Conservation (phyloP, 805 yeast species). For the Ogataea salicorniae region DNA sequence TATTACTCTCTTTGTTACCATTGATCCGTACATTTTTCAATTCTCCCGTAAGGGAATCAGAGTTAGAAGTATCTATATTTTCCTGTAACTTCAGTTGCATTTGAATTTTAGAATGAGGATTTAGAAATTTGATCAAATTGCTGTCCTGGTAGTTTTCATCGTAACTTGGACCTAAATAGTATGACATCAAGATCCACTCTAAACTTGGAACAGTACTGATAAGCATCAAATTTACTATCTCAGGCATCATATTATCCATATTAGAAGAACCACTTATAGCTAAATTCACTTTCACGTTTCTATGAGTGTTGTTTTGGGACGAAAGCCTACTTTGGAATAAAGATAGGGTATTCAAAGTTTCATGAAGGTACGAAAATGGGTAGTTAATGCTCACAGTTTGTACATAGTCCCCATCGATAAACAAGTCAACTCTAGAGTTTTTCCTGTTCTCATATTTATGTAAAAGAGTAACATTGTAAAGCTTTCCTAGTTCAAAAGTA, state of each 20-base stretch:
- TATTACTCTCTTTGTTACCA: neutral
- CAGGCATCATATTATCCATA: constrained; percentile 22
- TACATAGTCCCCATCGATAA: constrained; percentile 44
- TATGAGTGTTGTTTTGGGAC: neutral
- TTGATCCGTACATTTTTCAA: neutral
- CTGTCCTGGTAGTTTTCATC: constrained; percentile 38
- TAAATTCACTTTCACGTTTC: constrained; percentile 2
- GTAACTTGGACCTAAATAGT: constrained; percentile 46
- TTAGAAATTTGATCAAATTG: constrained; percentile 36
- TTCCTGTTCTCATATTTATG: constrained; percentile 19
- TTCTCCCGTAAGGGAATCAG: constrained; percentile 1
- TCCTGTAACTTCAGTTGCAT: constrained; percentile 24
- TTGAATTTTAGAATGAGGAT: constrained; percentile 25
- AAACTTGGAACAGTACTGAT: constrained; percentile 33
- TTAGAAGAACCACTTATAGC: constrained; percentile 20
- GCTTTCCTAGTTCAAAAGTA: constrained; percentile 19
- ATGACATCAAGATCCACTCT: constrained; percentile 50
- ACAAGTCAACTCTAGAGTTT: constrained; percentile 37
- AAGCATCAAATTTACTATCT: constrained; percentile 33
- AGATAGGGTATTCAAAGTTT: neutral
- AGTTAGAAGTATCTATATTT: constrained; percentile 5
- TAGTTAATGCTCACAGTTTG: constrained; percentile 20
- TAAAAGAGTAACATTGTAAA: constrained; percentile 25
- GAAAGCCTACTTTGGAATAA: constrained; percentile 1
- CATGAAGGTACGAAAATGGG: constrained; percentile 6